Base-by-base conservation (phyloP, 2,329 filamentous ascomycete species). In the Colletotrichum sp. region DNA sequence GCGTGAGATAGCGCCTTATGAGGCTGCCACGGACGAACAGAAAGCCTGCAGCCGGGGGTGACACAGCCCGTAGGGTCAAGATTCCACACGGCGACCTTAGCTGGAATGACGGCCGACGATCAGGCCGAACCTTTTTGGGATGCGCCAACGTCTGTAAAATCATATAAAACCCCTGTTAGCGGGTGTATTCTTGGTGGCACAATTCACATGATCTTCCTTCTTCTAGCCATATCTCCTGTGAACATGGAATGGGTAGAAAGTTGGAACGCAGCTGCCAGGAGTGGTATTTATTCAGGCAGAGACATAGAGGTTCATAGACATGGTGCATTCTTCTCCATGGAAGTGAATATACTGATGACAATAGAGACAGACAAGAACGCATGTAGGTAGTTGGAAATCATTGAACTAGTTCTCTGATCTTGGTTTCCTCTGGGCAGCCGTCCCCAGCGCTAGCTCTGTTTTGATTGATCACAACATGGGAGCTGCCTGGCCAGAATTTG, bases 241-340 rank as follows among this genome's bases (percentile, higher is more conserved):
- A n/a, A n/a, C n/a, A n/a, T n/a, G n/a, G n/a, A 26, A n/a, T n/a
- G 3, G 9, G 3, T 7, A n/a, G 18, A 49, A 49, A 49, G 18
- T n/a, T 49, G 9, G 9, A 49, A 49, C 18, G 18, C 39, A n/a
- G 5, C 9, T 4, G n/a, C 10, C 1, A 49, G 39, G 8, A 21
- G n/a, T 52, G n/a, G n/a, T 21, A 0, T 0, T 3, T 13, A 0
- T 52, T 24, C 44, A 52, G 0, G n/a, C 6, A 52, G 2, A 49
- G 10, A 13, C n/a, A 49, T 4, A 13, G n/a, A 1, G 10, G 0
- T 49, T 49, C 10, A 13, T 49, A 13, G 3, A 13, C 2, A 21
- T 21, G 18, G 6, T 21, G 10, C 44, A 49, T 49, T n/a, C n/a
- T 49, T 21, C 10, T 21, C 44, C n/a, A 13, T 52, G n/a, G n/a